These are phyloP conservation scores for Apiospora aurea DNA, from an alignment of 2,329 filamentous ascomycete species.

Conservation along the genomic window DNA sequence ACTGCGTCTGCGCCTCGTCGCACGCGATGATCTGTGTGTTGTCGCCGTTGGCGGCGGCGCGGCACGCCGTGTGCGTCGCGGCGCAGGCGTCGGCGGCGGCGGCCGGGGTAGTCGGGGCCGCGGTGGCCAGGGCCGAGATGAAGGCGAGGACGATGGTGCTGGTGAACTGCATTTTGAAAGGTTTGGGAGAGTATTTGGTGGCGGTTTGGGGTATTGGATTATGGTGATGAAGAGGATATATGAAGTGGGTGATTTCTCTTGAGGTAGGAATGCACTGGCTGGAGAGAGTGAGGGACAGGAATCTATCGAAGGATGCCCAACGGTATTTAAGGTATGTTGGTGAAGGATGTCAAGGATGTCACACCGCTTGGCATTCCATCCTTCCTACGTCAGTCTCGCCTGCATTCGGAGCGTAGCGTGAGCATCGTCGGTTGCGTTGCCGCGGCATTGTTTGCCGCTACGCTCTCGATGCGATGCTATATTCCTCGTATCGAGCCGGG, in stretches of 20 bases:
- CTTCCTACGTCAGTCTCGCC: constrained; percentile 10
- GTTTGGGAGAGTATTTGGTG: not conserved
- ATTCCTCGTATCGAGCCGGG: not conserved
- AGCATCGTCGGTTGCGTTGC: constrained; percentile 10
- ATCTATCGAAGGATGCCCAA: not conserved
- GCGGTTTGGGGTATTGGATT: not conserved
- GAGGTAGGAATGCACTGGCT: not conserved
- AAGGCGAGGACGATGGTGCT: constrained; percentile 12
- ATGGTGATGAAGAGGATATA: not conserved
- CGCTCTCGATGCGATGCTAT: not conserved
- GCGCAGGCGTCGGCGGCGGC: not conserved
- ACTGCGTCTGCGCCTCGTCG: not conserved
- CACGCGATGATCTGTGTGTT: constrained; percentile 1
- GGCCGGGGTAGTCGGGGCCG: not conserved
- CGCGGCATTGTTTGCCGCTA: not conserved
- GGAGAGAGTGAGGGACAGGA: not conserved
- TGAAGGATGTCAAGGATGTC: constrained; percentile 6
- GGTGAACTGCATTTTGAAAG: constrained; percentile 7
- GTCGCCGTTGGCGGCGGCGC: not conserved
- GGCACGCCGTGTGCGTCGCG: not conserved
- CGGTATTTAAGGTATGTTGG: constrained; percentile 19
- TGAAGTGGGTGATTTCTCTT: not conserved
- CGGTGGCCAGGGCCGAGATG: not conserved
- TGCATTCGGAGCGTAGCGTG: not conserved
- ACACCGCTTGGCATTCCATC: constrained; percentile 1